Evolutionary conservation across 768 basidiomycete species (phyloP), one percentile per base, ranked within the genome.

Genomic region (Hericium rajendrae): DNA sequence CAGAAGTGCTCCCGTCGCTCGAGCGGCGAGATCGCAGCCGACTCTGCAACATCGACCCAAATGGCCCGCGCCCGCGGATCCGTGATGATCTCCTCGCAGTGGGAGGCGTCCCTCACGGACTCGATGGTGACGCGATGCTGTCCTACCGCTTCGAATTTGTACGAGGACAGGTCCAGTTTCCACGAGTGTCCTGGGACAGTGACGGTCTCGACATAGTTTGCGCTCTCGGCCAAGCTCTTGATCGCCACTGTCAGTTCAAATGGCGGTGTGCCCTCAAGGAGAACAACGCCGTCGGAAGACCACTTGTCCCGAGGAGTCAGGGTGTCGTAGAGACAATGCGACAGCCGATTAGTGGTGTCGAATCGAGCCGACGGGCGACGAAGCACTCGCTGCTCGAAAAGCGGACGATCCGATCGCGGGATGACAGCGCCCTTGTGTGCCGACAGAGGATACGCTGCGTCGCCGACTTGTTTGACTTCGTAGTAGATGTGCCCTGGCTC

Each of bases 11-110:
- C 77, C 57, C 83, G 78, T 57, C 85, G 75, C 64, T 88, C 87
- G 62, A 93, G 82, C 5, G 95, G 87, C 49, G 92, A 79, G 55
- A 99, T 93, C 12, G 91, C 84, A 9, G 97, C 97, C 1, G 91
- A 91, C 71, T 99, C 97, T 2, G 93, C 91, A n/a, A 98, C 93
- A 63, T 97, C 92, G 12, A 94, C 80, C 86, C 86, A 88, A 40
- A 90, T 78, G 16, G 82, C 81, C 54, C 80, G 77, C 37, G 72
- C 71, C 38, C 80, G 68, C 2, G 83, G 82, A 59, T 89, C 82
- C 13, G 86, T 74, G 38, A 79, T 74, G 13, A 83, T 80, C 56
- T 91, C 86, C 53, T 84, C 85, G 70, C 97, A 98, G 37, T 78
- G 82, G 4, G 87, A 90, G 15, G 86, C 79, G 71, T 99, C 97